A percentile compares a stretch with the other conserved stretches of the same genome.
Evolutionary conservation across 257 asterid genomes (phyloP).

Genomic region (Solanum rostratum): DNA sequence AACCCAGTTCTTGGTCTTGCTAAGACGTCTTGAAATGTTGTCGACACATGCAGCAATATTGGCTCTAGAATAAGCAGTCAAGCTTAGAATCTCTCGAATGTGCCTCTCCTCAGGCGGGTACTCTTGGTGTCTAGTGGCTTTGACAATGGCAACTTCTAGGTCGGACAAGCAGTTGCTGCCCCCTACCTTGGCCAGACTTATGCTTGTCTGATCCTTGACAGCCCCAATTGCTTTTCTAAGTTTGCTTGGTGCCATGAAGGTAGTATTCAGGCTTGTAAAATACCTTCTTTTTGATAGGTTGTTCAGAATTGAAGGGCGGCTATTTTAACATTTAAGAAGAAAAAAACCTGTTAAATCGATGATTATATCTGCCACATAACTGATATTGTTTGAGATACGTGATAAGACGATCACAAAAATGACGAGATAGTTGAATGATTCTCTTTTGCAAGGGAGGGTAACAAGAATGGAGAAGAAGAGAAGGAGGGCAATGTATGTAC

Average conservation of each 20-base stretch:
- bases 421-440: neutral
- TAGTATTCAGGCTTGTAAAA: neutral
- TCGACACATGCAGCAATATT: slow-evolving; percentile 55
- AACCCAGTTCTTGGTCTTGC: slow-evolving; percentile 78
- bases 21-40: slow-evolving; percentile 64
- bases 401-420: neutral
- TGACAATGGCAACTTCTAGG: slow-evolving; percentile 85
- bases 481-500: slow-evolving; percentile 6
- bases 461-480: slow-evolving; percentile 1
- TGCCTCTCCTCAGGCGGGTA: slow-evolving; percentile 82
- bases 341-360: neutral
- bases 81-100: slow-evolving; percentile 55
- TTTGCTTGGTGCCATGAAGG: slow-evolving; percentile 75
- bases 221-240: slow-evolving; percentile 80
- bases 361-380: neutral
- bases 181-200: slow-evolving; percentile 77
- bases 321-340: neutral
- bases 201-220: slow-evolving; percentile 85
- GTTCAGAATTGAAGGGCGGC: neutral
- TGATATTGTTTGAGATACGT: neutral
- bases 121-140: slow-evolving; percentile 92
- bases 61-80: slow-evolving; percentile 62
- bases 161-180: slow-evolving; percentile 56
- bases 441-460: neutral
- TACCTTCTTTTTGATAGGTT: neutral